Evolutionary conservation across 2,329 filamentous ascomycete genomes (phyloP), one percentile per base, ranked within the genome.

Genomic region (Monascus ruber): DNA sequence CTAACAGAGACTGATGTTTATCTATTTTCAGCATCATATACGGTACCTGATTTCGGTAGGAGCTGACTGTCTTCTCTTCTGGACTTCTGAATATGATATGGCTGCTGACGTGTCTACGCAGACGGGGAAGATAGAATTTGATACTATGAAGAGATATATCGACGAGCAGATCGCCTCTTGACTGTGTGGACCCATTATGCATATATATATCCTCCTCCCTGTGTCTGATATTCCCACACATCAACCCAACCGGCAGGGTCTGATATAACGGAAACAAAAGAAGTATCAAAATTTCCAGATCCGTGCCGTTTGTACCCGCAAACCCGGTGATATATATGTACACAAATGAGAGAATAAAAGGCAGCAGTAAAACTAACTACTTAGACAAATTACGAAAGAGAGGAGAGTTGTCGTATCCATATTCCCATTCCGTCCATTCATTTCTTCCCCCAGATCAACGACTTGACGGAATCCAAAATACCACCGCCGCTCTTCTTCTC

Each of bases 81-180:
- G 7, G 25, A 28, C 6, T 5, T 10, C 10, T 5, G 7, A 24
- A 28, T n/a, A 24, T 24, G n/a, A 31, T 35, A 29, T 24, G 24
- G 5, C 39, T n/a, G 24, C 38, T 46, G 4, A 43, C 31, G 24
- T 26, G 36, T 39, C 6, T 8, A 25, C 26, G 24, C 33, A 65
- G 57, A 68, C 64, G 10, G 66, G 66, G 3, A 69, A 69, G 44
- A 48, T 65, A 2, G 66, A 70, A 42, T 69, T 68, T 36, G 62
- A 69, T 39, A 63, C 56, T 4, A 67, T 69, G 64, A 60, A 52
- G 39, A 56, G 66, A 31, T 68, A 69, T 51, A 63, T 70, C 26
- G 65, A 69, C 39, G 65, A 69, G 47, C 58, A 67, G 46, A 54
- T 57, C 5, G 34, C 27, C 11, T 36, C 6, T 10, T 29, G 10